Evolutionary conservation across 2,329 filamentous ascomycete species (phyloP).

Genomic region (Fusarium temperatum): DNA sequence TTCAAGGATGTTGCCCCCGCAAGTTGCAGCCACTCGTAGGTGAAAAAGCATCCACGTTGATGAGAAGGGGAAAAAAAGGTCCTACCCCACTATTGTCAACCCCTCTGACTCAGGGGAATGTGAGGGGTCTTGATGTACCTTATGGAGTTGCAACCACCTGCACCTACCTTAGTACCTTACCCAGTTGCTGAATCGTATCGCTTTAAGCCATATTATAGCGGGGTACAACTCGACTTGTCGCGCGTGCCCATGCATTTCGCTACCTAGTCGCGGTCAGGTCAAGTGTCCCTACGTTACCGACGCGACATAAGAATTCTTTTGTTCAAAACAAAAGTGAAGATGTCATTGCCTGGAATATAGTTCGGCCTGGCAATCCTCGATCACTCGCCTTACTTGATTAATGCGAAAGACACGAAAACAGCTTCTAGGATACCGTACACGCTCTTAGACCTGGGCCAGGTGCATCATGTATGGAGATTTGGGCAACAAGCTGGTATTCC

Average conservation of each 20-base stretch:
- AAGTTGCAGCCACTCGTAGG: not conserved
- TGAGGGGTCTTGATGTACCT: conserved; percentile 32
- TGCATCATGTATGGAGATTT: conserved; percentile 83
- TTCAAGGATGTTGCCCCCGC: not conserved
- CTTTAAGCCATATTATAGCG: conserved; percentile 41
- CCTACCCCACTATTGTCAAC: conserved; percentile 7
- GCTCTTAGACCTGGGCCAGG: not conserved
- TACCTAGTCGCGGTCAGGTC: conserved; percentile 22
- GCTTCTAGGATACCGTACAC: not conserved
- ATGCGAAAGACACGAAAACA: not conserved
- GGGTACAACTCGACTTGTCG: conserved; percentile 27
- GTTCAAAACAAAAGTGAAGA: conserved; percentile 3
- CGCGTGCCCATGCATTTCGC: conserved; percentile 25
- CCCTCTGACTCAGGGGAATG: not conserved
- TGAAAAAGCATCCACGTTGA: not conserved
- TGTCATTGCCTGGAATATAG: conserved; percentile 9
- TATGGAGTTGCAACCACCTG: not conserved
- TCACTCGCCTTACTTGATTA: not conserved
- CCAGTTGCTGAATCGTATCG: conserved; percentile 24
- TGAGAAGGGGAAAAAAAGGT: not conserved
- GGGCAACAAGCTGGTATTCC: conserved; percentile 80
- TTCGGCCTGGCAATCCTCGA: not conserved
- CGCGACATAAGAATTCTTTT: conserved; percentile 24
- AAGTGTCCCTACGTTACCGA: conserved; percentile 1
- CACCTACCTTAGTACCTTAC: not conserved